Evolutionary conservation across 176 grass and related monocot species (phyloP), one percentile per base, ranked within the genome.

Genomic region (Cenchrus americanus): DNA sequence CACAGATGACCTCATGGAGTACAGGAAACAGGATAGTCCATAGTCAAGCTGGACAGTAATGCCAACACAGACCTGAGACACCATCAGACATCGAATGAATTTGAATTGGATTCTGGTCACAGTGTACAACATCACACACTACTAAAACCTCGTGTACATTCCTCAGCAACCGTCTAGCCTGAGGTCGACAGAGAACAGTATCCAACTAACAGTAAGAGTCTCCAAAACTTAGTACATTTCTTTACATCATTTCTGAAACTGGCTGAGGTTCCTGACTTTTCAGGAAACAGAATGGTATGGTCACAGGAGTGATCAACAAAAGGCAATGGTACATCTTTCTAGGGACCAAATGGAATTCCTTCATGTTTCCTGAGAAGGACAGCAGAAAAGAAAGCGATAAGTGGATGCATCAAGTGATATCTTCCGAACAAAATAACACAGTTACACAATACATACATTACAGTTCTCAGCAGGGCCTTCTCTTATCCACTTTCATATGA

Each of bases 401-500:
- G 66, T 77, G 19, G 66, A 61, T 37, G 83, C 30, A 58, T 10
- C 21, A 15, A 11, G 57, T 14, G 26, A 72, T 60, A 10, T 82
- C 61, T 78, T 60, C 60, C 21, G 37, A 60, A 51, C 8, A 78
- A 86, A 80, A 83, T 76, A 77, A 54, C 19, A 48, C 8, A 44
- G 26, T 77, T 4, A 67, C 52, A 53, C 41, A 49, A 59, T 69
- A 60, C 41, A 49, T 73, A 68, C 9, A 69, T 80, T 75, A 51
- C 87, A 58, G 78, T 90, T 76, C 42, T 99, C 86, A 99, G 75
- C 97, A 94, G 14, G 97, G 89, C 87, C 91, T 99, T 87, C 85
- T 94, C 82, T 90, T 99, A 90, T 99, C 91, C 66, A 99, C 79
- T 89, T 99, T 99, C 91, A 96, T 71, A 85, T 83, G 91, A 85